Base-by-base conservation (phyloP, 1,284 basidiomycete genomes). In the Ganoderma boninense region DNA sequence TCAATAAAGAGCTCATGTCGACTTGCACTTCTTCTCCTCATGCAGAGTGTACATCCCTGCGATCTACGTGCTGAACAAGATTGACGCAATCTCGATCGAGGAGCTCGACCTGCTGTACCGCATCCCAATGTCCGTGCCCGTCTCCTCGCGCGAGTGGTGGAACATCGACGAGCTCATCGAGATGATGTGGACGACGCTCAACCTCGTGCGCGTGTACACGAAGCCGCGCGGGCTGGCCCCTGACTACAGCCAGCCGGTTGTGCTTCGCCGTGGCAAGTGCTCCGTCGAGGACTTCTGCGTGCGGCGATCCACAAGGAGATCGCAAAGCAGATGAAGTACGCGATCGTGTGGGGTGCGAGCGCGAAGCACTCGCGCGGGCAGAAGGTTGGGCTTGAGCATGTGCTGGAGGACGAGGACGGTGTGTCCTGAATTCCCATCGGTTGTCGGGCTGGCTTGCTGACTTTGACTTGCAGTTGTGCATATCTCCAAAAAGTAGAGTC, bases 51-150 rank as follows among this genome's bases (percentile, higher is more conserved):
- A 99, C 80, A 95, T 98, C 64, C 97, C 97, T 13, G 94, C 92
- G 20, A 84, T 98, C 72, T 97, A 95, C 80, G 96, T 96, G 74
- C 83, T 95, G 71, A 95, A 95, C 81, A 95, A 95, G 93, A 99
- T 99, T 79, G 97, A 99, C 80, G 96, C 95, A 23, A 97, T 99
- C 79, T 97, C 96, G 70, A 99, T 99, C 80, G 97, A 99, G 83
- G 98, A 99, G 83, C 90, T 99, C 54, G 97, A 99, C 82, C 88
- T 99, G 65, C 85, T 99, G 82, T 94, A 94, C 83, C 95, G 94
- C 83, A 99, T 99, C 75, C 98, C 98, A 20, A 90, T 95, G 82
- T 96, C 95, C 69, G 97, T 99, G 7, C 98, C 98, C 5, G 89
- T 99, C 79, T 97, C 95, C 20, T 97, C 95, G 11, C 90, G 90